Percentiles rank a stretch among this genome's conserved stretches.
Evolutionary conservation across 140 eudicot genomes (phyloP).

Genomic region (Bidens hawaiensis): DNA sequence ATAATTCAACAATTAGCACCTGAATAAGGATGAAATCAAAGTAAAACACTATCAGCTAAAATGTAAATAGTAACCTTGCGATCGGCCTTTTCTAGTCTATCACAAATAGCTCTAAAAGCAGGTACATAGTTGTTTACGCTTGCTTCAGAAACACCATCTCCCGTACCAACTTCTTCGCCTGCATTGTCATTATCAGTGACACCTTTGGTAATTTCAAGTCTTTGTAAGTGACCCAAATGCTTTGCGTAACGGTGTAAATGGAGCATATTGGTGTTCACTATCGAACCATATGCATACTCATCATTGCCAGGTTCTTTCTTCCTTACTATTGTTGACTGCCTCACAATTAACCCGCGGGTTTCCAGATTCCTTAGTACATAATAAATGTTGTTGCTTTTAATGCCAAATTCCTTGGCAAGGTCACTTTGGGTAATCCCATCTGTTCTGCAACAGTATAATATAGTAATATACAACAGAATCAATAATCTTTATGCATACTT

Average conservation of each 20-base stretch:
- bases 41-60: slow-evolving; percentile 1
- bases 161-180: slow-evolving; percentile 32
- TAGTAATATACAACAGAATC: slow-evolving; percentile 14
- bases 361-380: slow-evolving; percentile 65
- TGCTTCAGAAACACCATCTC: slow-evolving; percentile 41
- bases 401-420: slow-evolving; percentile 68
- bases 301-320: slow-evolving; percentile 50
- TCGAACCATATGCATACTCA: slow-evolving; percentile 38
- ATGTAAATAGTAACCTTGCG: slow-evolving; percentile 55
- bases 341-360: slow-evolving; percentile 73
- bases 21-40: neutral
- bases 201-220: slow-evolving; percentile 79
- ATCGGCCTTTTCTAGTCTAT: slow-evolving; percentile 76
- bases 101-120: slow-evolving; percentile 64
- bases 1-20: slow-evolving; percentile 6
- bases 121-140: slow-evolving; percentile 61
- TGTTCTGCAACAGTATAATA: slow-evolving; percentile 40
- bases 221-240: slow-evolving; percentile 75
- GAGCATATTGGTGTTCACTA: slow-evolving; percentile 78
- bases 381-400: slow-evolving; percentile 54
- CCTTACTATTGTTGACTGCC: slow-evolving; percentile 69
- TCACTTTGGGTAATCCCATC: slow-evolving; percentile 81
- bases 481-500: slow-evolving; percentile 11
- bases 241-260: slow-evolving; percentile 68
- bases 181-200: slow-evolving; percentile 33